A percentile compares a stretch with the other conserved stretches of the same genome.
Conservation (phyloP, 2,329 filamentous ascomycete species). For the Cercospora nicotianae region DNA sequence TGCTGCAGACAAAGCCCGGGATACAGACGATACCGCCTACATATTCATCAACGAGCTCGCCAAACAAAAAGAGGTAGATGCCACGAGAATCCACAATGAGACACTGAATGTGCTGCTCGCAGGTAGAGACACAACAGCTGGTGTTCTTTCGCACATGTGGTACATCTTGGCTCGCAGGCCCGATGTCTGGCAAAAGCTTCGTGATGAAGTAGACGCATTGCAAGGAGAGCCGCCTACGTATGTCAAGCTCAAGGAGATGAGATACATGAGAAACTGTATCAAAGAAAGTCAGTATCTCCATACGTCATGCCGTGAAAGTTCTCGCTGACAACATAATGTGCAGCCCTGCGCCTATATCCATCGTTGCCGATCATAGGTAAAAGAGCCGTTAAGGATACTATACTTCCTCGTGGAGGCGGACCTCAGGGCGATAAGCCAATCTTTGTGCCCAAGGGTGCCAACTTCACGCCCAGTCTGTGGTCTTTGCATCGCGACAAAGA, state of each 20-base stretch:
- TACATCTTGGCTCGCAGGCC: conserved; percentile 32
- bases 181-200: conserved; percentile 27
- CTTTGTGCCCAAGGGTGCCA: conserved; percentile 35
- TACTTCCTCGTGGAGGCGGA: conserved; percentile 63
- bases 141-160: conserved; percentile 46
- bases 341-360: conserved; percentile 66
- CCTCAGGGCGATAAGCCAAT: conserved; percentile 56
- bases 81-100: conserved; percentile 43
- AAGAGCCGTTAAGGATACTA: conserved; percentile 69
- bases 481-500: conserved; percentile 25
- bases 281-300: conserved; percentile 50
- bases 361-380: conserved; percentile 75
- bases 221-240: conserved; percentile 45
- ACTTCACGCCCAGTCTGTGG: conserved; percentile 31
- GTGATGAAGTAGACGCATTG: conserved; percentile 27
- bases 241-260: conserved; percentile 29
- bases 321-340: not conserved
- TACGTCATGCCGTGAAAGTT: not conserved
- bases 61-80: conserved; percentile 46
- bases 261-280: conserved; percentile 56
- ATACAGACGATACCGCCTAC: conserved; percentile 11
- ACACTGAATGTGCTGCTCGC: conserved; percentile 52
- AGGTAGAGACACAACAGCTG: conserved; percentile 55
- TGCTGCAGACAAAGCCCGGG: conserved; percentile 16
- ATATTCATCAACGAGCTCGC: conserved; percentile 61